Evolutionary conservation across 306 rosid genomes (phyloP).

Genomic region (Luffa acutangula): DNA sequence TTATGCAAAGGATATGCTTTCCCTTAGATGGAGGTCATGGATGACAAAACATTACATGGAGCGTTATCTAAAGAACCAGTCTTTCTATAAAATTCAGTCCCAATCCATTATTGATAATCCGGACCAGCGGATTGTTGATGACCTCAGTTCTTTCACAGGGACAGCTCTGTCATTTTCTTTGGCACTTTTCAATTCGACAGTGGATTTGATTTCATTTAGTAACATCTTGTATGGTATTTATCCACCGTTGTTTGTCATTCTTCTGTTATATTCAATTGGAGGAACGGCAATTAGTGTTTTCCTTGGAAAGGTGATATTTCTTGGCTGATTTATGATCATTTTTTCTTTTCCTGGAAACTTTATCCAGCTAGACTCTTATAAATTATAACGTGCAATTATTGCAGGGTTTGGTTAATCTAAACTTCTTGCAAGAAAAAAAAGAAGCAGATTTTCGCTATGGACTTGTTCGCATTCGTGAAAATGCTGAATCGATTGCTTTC

Average conservation of each 20-base stretch:
- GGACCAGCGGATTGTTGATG: slow-evolving; percentile 94
- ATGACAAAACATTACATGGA: slow-evolving; percentile 94
- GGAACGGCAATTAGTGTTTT: slow-evolving; percentile 83
- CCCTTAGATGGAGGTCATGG: slow-evolving; percentile 99
- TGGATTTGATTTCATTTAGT: slow-evolving; percentile 88
- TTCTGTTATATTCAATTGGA: slow-evolving; percentile 75
- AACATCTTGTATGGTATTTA: slow-evolving; percentile 86
- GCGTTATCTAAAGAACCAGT: slow-evolving; percentile 68
- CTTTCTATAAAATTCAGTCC: slow-evolving; percentile 90
- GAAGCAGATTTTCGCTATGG: slow-evolving; percentile 99
- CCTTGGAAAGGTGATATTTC: slow-evolving; percentile 67
- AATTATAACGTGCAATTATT: slow-evolving; percentile 11
- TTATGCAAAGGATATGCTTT: slow-evolving; percentile 77
- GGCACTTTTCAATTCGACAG: slow-evolving; percentile 65
- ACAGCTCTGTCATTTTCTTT: slow-evolving; percentile 78
- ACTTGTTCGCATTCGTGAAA: slow-evolving; percentile 89
- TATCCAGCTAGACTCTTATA: not conserved
- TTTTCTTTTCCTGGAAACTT: not conserved
- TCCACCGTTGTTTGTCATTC: slow-evolving; percentile 84
- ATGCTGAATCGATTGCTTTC: slow-evolving; percentile 96
- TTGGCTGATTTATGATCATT: not conserved
- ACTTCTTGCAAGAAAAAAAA: slow-evolving; percentile 96
- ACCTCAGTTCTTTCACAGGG: slow-evolving; percentile 83
- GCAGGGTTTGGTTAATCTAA: slow-evolving; percentile 76
- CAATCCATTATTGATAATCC: slow-evolving; percentile 93